Evolutionary conservation across 106 monocot genomes (phyloP), one percentile per base, ranked within the genome.

Genomic region (Phalaenopsis aphrodite): DNA sequence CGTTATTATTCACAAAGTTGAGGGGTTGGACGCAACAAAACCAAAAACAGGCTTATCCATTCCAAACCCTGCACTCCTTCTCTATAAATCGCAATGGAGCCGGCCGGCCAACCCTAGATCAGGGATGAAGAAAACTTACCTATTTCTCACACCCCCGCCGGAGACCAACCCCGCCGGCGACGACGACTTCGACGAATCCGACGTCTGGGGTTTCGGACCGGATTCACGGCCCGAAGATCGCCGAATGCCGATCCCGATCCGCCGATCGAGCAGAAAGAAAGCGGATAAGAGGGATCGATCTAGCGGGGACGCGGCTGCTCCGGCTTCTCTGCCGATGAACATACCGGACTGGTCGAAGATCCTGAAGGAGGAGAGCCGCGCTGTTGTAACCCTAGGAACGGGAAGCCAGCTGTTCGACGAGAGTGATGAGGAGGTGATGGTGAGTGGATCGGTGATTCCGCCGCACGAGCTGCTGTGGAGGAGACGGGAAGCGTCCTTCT

Each of bases 301-400:
- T 12, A 14, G 52, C 39, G 71, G 71, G 41, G 41, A 4, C 43
- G 55, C 15, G 8, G 77, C 39, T 8, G 80, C 58, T 0, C 66
- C 79, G 8, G 78, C 73, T 0, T 93, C 92, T 3, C 68, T 93
- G 55, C 92, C 90, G 75, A 79, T 90, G 81, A 88, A 71, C 90
- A 85, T 93, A 74, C 92, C 92, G 21, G 86, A 88, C 88, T 90
- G 92, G 92, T 86, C 89, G 6, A 89, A 87, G 83, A 89, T 85
- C 42, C 82, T 89, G n/a, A 74, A 81, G 38, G 64, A 75, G 8
- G 78, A 84, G 71, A 73, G 81, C 65, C 55, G 39, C 36, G 52
- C 14, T 3, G 52, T 52, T 52, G 52, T 2, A 2, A 3, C 52
- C 12, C 12, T 3, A 52, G 52, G 52, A 52, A 52, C 75, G 41